Percentiles rank a stretch among this genome's conserved stretches.
Conservation (phyloP, 2,329 filamentous ascomycete species). For the Hysterium pulicare region DNA sequence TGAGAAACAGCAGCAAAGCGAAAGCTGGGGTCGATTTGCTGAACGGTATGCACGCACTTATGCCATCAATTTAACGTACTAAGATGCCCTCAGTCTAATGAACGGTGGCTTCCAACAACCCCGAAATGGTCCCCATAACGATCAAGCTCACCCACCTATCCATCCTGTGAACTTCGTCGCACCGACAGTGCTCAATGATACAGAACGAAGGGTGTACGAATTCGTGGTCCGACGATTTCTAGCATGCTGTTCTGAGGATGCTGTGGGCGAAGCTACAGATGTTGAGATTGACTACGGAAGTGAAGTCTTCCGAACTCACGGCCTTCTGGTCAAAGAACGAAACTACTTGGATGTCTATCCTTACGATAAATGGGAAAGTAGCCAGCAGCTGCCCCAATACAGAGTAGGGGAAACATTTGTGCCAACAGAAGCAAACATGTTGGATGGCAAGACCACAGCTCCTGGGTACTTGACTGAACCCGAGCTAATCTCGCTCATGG, state of each 20-base stretch:
- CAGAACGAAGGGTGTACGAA: slow-evolving; percentile 81
- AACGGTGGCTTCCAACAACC: slow-evolving; percentile 78
- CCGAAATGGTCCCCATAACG: slow-evolving; percentile 80
- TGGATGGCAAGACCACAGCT: slow-evolving; percentile 82
- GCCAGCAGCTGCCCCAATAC: slow-evolving; percentile 76
- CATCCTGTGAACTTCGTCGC: slow-evolving; percentile 87
- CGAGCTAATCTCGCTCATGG: slow-evolving; percentile 94
- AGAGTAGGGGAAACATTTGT: slow-evolving; percentile 76
- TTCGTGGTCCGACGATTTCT: slow-evolving; percentile 90
- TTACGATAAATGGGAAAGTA: slow-evolving; percentile 95
- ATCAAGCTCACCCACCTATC: slow-evolving; percentile 95
- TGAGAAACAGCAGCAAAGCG: slow-evolving; percentile 76
- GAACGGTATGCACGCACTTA: slow-evolving; percentile 48
- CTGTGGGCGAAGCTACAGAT: slow-evolving; percentile 79
- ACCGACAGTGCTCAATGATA: slow-evolving; percentile 56
- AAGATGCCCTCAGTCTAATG: slow-evolving; percentile 49
- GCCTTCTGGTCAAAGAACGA: slow-evolving; percentile 77
- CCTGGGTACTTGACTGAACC: slow-evolving; percentile 91
- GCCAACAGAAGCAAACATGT: slow-evolving; percentile 83
- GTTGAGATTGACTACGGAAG: slow-evolving; percentile 80
- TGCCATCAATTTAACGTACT: slow-evolving; percentile 1
- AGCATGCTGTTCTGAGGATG: slow-evolving; percentile 93
- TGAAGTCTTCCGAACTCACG: slow-evolving; percentile 78
- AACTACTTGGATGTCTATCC: slow-evolving; percentile 96
- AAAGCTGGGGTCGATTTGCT: slow-evolving; percentile 77